Evolutionary conservation across 345 rosid species (phyloP), one percentile per base, ranked within the genome.

Genomic region (Brassica incana): DNA sequence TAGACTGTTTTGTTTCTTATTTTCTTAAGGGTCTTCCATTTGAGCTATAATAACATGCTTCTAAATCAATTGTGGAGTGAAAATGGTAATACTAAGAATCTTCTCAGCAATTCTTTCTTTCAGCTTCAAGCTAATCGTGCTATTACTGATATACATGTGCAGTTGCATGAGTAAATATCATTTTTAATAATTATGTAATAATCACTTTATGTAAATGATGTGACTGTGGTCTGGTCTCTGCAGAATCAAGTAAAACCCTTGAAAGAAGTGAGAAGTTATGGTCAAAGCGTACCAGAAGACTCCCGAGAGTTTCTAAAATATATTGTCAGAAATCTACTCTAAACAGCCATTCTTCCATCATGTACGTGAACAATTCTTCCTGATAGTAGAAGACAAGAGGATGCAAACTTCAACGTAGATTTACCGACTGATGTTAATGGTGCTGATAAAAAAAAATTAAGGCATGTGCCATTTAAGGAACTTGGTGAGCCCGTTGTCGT

Each of bases 11-110:
- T 75, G 15, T 76, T 86, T 83, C 54, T 80, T 29, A 52, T 38
- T 7, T 36, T 33, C 69, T 72, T 73, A 89, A 95, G 98, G 84
- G 98, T 97, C 63, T 95, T 95, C 84, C 99, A 95, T 88, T 84
- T 95, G 75, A 95, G 93, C 87, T 92, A 95, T 86, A 92, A 95
- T 86, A 95, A 92, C 85, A 92, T 92, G 97, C 95, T 95, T 81
- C 85, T 95, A 84, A 95, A 95, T 87, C 99, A 95, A 86, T 67
- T 92, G 85, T 90, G 95, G 33, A 84, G 86, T 86, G 99, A 95
- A 89, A 97, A 92, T 59, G 96, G 96, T 60, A 83, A 93, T 85
- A 97, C 96, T 74, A 98, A 95, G 86, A 92, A 91, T 84, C 86
- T 95, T 87, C 91, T 95, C 27, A 92, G 98, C 33, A 87, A 95